Base-by-base conservation (phyloP, 2,329 filamentous ascomycete genomes). In the Ceratocystis albifundus region DNA sequence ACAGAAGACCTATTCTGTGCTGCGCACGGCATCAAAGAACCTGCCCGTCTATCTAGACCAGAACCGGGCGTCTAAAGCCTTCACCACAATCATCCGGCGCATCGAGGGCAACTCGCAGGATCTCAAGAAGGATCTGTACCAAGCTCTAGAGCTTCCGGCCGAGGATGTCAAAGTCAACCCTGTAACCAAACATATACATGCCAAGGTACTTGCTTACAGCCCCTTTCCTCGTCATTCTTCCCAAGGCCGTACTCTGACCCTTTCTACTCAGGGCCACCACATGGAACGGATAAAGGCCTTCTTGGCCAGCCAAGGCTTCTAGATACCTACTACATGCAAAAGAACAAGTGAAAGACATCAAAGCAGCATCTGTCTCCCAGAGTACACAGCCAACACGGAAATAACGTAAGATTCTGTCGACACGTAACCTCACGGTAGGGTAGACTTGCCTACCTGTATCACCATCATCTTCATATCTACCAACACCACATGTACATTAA, bases 41-140 rank as follows among this genome's bases (percentile, higher is more conserved):
- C 78, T 94, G 2, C 85, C 90, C 28, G 82, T 97, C 57, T 99
- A 97, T 77, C 79, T 85, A 17, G 80, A 85, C 70, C 70, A 92
- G 89, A 77, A 81, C 84, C 12, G 90, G 90, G 64, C 89, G 90
- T 65, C 64, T 15, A 94, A 89, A 70, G 80, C 86, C 73, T 84
- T 85, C 71, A 76, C 88, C 71, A 95, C 93, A 4, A 76, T 84
- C 66, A 77, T 99, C 66, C 88, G 90, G 74, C 91, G 89, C 76
- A 82, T 93, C 62, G 85, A 90, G 67, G 94, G 94, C 17, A 82
- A 96, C 73, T 72, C 85, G 62, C 75, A 78, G 41, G 81, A 78
- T 2, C 74, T 97, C 69, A 80, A 83, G 69, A 75, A 81, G 45
- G 87, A 91, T 70, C 73, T 97, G 66, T 77, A 79, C 46, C 72